Percentiles rank a stretch among this genome's conserved stretches.
phyloP scores from a whole-genome alignment of 495 filamentous ascomycete genomes.

The Daldinia decipiens region DNA sequence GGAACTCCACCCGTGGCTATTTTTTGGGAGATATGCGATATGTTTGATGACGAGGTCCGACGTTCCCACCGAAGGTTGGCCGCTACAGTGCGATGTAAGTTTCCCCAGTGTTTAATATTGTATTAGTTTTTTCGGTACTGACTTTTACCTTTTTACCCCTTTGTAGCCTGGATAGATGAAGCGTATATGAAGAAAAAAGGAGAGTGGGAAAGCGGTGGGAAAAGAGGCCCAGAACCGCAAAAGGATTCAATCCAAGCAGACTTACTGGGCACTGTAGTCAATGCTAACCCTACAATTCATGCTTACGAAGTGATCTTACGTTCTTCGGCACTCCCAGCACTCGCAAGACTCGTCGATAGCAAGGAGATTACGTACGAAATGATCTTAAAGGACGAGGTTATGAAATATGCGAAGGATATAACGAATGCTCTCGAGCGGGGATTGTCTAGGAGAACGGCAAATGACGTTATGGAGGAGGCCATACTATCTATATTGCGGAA shows the following conservation, averaged over 20 bases:
- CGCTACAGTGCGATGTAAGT: background rate
- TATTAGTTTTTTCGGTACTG: background rate
- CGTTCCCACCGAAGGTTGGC: background rate
- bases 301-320: conserved; percentile 11
- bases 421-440: background rate
- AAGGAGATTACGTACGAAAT: background rate
- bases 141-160: background rate
- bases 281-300: background rate
- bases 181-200: no score
- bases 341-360: background rate
- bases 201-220: background rate
- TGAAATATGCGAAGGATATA: background rate
- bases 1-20: background rate
- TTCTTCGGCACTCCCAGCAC: conserved; percentile 8
- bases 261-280: background rate
- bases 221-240: background rate
- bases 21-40: background rate
- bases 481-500: background rate
- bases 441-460: background rate
- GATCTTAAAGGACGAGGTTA: background rate
- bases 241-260: background rate
- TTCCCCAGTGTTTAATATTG: background rate
- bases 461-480: background rate
- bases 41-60: background rate
- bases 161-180: background rate